phyloP scores from a whole-genome alignment of 1,284 basidiomycete species.

The Apiotrichum gamsii region DNA sequence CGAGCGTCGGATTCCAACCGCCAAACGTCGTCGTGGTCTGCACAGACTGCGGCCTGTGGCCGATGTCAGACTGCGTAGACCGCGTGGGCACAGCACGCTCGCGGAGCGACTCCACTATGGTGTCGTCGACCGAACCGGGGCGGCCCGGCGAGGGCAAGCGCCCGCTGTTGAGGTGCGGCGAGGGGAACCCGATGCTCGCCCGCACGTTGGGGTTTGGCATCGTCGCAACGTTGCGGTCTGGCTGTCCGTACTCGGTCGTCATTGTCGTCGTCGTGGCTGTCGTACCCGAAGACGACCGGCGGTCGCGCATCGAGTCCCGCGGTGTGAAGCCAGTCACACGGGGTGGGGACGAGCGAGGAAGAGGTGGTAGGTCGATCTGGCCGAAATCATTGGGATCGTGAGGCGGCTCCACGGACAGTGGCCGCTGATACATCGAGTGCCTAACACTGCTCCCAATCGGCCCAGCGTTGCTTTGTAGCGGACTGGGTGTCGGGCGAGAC shows the following conservation, averaged over 20 bases:
- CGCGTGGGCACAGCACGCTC: background rate
- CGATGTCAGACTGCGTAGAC: background rate
- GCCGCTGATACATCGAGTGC: background rate
- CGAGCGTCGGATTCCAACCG: background rate
- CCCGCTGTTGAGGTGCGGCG: constrained; percentile 1
- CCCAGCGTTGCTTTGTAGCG: no score
- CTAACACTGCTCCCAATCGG: no score
- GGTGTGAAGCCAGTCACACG: constrained; percentile 3
- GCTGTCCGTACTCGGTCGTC: constrained; percentile 14
- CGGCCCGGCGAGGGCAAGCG: background rate
- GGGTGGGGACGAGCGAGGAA: no score
- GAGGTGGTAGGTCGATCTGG: no score
- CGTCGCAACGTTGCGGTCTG: constrained; percentile 11
- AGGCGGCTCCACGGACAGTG: constrained; percentile 1
- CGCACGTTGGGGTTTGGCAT: constrained; percentile 13
- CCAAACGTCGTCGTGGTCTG: background rate
- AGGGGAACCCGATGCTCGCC: background rate
- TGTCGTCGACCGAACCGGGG: background rate
- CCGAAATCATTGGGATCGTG: no score
- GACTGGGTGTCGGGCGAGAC: background rate
- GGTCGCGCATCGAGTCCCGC: constrained; percentile 2
- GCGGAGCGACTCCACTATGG: background rate
- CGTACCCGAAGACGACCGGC: constrained; percentile 29
- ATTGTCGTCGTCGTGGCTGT: constrained; percentile 25
- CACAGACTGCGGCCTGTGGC: background rate